Evolutionary conservation across 306 rosid species (phyloP).

Genomic region (Dryas octopetala): DNA sequence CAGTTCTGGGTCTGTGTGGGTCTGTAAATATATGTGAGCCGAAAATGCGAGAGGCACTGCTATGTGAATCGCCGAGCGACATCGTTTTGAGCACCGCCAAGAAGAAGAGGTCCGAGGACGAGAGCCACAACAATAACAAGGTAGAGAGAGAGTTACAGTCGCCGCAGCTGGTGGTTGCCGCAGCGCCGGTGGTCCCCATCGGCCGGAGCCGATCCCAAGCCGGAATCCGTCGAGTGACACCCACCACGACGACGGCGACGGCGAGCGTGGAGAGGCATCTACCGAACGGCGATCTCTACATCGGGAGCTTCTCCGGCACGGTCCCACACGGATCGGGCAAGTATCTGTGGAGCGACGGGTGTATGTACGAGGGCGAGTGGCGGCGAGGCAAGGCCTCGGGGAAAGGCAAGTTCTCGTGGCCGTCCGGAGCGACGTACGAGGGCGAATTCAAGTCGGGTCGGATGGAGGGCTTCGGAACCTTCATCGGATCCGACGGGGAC

Average conservation of each 20-base stretch:
- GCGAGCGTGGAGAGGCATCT: constrained; percentile 41
- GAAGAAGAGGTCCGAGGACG: constrained; percentile 52
- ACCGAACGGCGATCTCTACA: constrained; percentile 85
- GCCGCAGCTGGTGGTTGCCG: constrained; percentile 28
- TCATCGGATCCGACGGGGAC: constrained; percentile 82
- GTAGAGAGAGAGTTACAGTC: constrained; percentile 16
- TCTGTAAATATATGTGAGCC: constrained; percentile 24
- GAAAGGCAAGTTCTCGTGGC: constrained; percentile 92
- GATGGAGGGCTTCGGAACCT: constrained; percentile 84
- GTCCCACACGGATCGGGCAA: constrained; percentile 86
- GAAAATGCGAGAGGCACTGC: constrained; percentile 74
- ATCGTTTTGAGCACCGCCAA: constrained; percentile 27
- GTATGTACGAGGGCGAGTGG: constrained; percentile 96
- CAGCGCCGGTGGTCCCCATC: constrained; percentile 15
- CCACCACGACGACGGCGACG: constrained; percentile 33
- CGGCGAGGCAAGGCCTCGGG: constrained; percentile 86
- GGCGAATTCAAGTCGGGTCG: constrained; percentile 93
- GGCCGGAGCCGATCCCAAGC: constrained; percentile 64
- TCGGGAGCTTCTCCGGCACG: constrained; percentile 68
- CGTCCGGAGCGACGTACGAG: constrained; percentile 86
- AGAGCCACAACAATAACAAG: constrained; percentile 12
- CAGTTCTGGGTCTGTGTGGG: neutral
- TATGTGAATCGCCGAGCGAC: constrained; percentile 35
- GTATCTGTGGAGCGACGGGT: constrained; percentile 87
- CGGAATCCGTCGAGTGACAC: constrained; percentile 63